Evolutionary conservation across 805 yeast species (phyloP).

Genomic region (Candida xyloterini): DNA sequence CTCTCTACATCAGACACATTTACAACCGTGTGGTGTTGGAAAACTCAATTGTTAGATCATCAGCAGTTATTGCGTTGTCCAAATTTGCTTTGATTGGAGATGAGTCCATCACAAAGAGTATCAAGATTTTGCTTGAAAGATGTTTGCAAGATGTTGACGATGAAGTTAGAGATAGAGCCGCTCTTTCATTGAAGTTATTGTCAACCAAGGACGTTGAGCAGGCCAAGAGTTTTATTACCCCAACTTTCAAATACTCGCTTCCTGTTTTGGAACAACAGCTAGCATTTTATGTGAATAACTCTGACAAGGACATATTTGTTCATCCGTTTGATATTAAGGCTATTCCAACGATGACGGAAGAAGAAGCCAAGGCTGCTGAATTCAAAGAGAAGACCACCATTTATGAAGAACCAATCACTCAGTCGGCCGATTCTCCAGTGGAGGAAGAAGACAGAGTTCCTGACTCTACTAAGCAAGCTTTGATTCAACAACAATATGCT

Average conservation of each 20-base stretch:
- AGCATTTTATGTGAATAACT: conserved; percentile 59
- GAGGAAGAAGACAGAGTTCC: conserved; percentile 29
- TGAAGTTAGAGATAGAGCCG: conserved; percentile 97
- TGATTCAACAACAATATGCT: conserved; percentile 62
- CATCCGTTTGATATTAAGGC: conserved; percentile 67
- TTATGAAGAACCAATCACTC: conserved; percentile 25
- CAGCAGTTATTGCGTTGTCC: conserved; percentile 89
- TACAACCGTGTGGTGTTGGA: conserved; percentile 96
- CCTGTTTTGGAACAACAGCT: conserved; percentile 76
- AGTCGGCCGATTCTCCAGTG: conserved; percentile 15
- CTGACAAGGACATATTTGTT: conserved; percentile 43
- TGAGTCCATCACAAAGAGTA: conserved; percentile 60
- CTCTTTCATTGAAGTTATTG: conserved; percentile 72
- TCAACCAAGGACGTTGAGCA: conserved; percentile 36
- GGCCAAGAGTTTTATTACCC: conserved; percentile 55
- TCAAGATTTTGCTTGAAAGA: conserved; percentile 72
- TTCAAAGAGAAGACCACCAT: conserved; percentile 48
- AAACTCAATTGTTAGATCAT: conserved; percentile 91
- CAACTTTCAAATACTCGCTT: conserved; percentile 68
- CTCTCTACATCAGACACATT: conserved; percentile 90
- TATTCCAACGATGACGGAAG: conserved; percentile 64
- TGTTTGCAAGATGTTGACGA: conserved; percentile 89
- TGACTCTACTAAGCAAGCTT: conserved; percentile 29
- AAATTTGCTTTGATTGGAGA: conserved; percentile 84
- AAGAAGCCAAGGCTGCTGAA: conserved; percentile 65